Conservation (phyloP, 805 yeast genomes). For the Tetrapisispora namnaoensis region DNA sequence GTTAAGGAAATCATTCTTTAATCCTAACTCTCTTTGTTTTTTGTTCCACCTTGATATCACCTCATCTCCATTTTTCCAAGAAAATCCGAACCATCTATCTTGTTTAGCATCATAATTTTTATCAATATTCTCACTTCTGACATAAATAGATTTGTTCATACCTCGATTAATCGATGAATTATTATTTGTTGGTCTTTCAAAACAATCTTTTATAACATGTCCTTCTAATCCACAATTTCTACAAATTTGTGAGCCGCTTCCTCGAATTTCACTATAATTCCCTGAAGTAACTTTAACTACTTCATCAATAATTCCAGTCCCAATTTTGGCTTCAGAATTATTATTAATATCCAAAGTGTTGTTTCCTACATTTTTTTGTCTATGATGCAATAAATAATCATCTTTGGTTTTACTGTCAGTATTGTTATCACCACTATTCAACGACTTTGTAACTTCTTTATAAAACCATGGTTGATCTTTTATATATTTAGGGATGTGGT, state of each 20-base stretch:
- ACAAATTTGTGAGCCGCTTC: constrained; percentile 26
- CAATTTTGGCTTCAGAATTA: constrained; percentile 44
- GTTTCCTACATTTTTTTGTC: constrained; percentile 27
- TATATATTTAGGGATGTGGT: constrained; percentile 26
- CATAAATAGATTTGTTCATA: constrained; percentile 2
- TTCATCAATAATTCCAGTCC: constrained; percentile 47
- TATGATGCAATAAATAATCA: constrained; percentile 46
- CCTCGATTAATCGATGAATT: constrained; percentile 5
- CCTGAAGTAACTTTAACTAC: constrained; percentile 9
- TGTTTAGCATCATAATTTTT: constrained; percentile 55
- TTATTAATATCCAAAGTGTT: constrained; percentile 33
- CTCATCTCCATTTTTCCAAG: constrained; percentile 49
- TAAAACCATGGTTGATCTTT: constrained; percentile 29
- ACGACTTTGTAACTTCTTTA: constrained; percentile 6
- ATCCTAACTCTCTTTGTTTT: constrained; percentile 7
- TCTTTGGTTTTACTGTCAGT: neutral
- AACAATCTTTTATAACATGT: constrained; percentile 45
- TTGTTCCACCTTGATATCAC: constrained; percentile 37
- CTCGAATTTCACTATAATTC: neutral
- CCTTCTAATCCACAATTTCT: constrained; percentile 48
- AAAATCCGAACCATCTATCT: constrained; percentile 78
- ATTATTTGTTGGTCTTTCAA: constrained; percentile 43
- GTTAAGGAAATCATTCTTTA: constrained; percentile 8
- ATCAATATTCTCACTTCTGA: constrained; percentile 13
- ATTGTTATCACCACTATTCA: neutral